These are phyloP conservation scores for Periconia sp. DNA, from an alignment of 2,329 filamentous ascomycete species.

Conservation along the genomic window DNA sequence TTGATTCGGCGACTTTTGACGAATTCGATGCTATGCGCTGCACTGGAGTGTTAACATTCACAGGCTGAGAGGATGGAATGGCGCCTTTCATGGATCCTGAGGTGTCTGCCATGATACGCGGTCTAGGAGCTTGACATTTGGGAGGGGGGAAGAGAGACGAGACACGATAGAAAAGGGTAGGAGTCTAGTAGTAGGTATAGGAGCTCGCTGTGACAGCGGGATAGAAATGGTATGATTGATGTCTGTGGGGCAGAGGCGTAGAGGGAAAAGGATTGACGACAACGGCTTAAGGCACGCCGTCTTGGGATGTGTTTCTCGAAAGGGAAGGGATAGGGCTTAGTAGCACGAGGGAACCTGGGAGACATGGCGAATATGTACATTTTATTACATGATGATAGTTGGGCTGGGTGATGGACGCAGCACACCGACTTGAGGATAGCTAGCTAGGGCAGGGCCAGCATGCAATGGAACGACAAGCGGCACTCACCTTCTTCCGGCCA, in stretches of 20 bases:
- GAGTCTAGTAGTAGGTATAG: too few species aligned
- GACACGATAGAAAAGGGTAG: slow-evolving; percentile 9
- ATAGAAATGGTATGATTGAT: slow-evolving; percentile 30
- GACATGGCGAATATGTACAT: slow-evolving; percentile 22
- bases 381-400: slow-evolving; percentile 21
- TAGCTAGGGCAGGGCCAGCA: slow-evolving; percentile 21
- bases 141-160: slow-evolving; percentile 18
- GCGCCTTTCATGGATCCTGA: slow-evolving; percentile 24
- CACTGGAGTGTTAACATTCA: slow-evolving; percentile 11
- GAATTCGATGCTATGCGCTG: slow-evolving; percentile 20
- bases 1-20: slow-evolving; percentile 28
- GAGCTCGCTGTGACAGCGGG: slow-evolving; percentile 6
- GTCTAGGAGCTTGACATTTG: slow-evolving; percentile 25
- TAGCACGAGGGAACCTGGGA: slow-evolving; percentile 12
- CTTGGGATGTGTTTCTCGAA: slow-evolving; percentile 26
- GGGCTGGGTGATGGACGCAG: slow-evolving; percentile 23
- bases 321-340: slow-evolving; percentile 27
- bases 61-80: slow-evolving; percentile 9
- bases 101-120: slow-evolving; percentile 31
- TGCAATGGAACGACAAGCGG: slow-evolving; percentile 24
- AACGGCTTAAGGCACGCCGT: slow-evolving; percentile 27
- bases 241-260: slow-evolving; percentile 28
- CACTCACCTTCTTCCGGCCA: slow-evolving; percentile 33
- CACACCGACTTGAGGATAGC: slow-evolving; percentile 16
- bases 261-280: slow-evolving; percentile 28